Base-by-base conservation (phyloP, 1,284 basidiomycete species). In the Moniliophthora roreri region DNA sequence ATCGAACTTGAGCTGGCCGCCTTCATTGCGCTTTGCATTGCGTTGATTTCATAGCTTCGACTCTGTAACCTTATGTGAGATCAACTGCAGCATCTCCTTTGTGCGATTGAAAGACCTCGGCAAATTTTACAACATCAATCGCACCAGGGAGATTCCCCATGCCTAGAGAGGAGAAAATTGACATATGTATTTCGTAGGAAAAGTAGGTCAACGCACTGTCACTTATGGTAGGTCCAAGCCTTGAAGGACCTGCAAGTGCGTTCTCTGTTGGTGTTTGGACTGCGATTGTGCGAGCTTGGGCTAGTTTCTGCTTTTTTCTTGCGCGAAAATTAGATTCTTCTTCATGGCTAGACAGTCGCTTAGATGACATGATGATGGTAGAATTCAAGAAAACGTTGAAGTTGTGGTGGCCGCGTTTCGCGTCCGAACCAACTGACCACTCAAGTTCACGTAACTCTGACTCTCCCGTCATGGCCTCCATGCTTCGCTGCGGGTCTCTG, bases 11-110 rank as follows among this genome's bases (percentile, higher is more conserved):
- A 71, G 51, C 82, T 84, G 37, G 92, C 86, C 38, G 76, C 77
- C 68, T 89, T 84, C 77, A 96, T 95, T 0, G 92, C 87, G 21
- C 77, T 80, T 58, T 94, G 85, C 85, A 97, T 92, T 0, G 93
- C 90, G 44, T 81, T 74, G 52, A 97, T 93, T 71, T 98, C 94
- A 63, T 92, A 91, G 3, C 85, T 80, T 56, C 95, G 79, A 18
- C 91, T 83, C 92, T 95, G 57, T 35, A 26, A 50, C 34, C 39
- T 52, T 56, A 38, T 4, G 40, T 48, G 37, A 37, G 23, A 23
- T n/a, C 20, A n/a, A 3, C 15, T 37, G 21, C 32, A 50, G 11
- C n/a, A 44, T 24, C 6, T 35, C 41, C 36, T 36, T 34, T 24
- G 58, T 54, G 16, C 42, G 10, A 11, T n/a, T 32, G 5, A 55